These are phyloP conservation scores for Dissophora globulifera DNA, from an alignment of 192 early-diverging fungal species.

Conservation along the genomic window DNA sequence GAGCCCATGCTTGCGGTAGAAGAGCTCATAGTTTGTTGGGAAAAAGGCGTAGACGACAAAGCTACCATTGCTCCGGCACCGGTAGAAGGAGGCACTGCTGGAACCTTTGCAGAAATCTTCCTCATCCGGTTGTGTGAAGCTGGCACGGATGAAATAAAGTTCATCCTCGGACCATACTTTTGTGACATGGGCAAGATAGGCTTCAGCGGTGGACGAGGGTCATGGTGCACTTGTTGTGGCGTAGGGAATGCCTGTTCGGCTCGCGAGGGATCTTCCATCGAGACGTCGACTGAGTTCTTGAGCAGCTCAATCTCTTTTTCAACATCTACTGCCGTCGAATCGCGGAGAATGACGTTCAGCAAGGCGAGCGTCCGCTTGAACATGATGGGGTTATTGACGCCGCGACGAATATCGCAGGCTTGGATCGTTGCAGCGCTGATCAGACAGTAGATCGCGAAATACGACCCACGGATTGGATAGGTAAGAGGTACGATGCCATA, in stretches of 20 bases:
- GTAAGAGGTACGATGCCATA: constrained; percentile 50
- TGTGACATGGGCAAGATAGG: constrained; percentile 46
- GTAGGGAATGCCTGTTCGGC: background rate
- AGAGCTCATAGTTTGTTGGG: background rate
- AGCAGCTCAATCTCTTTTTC: constrained; percentile 31
- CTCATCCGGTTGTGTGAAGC: constrained; percentile 26
- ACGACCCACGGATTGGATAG: constrained; percentile 60
- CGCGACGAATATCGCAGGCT: constrained; percentile 33
- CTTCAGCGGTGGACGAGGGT: constrained; percentile 32
- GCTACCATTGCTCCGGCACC: too few species aligned
- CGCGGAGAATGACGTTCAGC: constrained; percentile 23
- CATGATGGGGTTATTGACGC: constrained; percentile 32
- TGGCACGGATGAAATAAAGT: constrained; percentile 11
- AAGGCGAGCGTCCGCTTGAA: constrained; percentile 29
- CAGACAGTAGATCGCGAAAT: constrained; percentile 60
- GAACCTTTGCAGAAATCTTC: constrained; percentile 37
- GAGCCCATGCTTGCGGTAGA: background rate
- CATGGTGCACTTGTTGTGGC: constrained; percentile 2
- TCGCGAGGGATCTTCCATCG: constrained; percentile 15
- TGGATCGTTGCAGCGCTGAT: constrained; percentile 60
- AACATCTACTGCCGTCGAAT: constrained; percentile 34
- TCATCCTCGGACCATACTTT: constrained; percentile 32
- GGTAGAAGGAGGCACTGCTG: too few species aligned
- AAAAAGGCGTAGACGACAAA: background rate
- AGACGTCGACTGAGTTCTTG: constrained; percentile 26